Percentiles rank a stretch among this genome's conserved stretches.
phyloP scores from a whole-genome alignment of 2,329 filamentous ascomycete genomes.

The Tolypocladium inflatum region DNA sequence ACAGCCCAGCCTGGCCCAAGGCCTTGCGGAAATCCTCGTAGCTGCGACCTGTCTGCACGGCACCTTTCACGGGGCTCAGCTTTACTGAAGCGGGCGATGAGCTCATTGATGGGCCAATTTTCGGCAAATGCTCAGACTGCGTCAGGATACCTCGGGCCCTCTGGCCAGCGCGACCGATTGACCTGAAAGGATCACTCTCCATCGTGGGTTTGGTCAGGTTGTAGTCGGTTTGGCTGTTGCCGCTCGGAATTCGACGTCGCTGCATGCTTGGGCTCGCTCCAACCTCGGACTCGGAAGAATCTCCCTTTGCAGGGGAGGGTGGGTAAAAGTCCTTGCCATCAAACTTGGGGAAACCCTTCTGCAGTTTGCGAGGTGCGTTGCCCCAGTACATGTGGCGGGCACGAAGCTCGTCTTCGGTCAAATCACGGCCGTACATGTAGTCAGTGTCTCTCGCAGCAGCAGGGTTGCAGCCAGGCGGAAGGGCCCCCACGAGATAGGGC shows the following conservation, averaged over 20 bases:
- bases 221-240: slow-evolving; percentile 1
- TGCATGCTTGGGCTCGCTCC: neutral
- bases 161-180: slow-evolving; percentile 7
- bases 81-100: slow-evolving; percentile 11
- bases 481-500: slow-evolving; percentile 47
- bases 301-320: slow-evolving; percentile 32
- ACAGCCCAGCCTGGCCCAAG: slow-evolving; percentile 2
- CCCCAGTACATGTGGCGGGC: slow-evolving; percentile 54
- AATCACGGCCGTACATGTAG: slow-evolving; percentile 44
- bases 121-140: slow-evolving; percentile 21
- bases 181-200: slow-evolving; percentile 12
- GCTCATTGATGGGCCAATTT: slow-evolving; percentile 10
- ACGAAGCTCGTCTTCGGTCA: slow-evolving; percentile 49
- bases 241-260: neutral
- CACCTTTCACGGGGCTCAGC: slow-evolving; percentile 13
- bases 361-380: slow-evolving; percentile 38
- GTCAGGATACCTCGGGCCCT: slow-evolving; percentile 16
- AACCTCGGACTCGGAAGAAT: neutral
- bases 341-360: slow-evolving; percentile 50
- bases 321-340: slow-evolving; percentile 57
- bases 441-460: slow-evolving; percentile 33
- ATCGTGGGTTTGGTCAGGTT: neutral
- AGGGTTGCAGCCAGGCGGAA: slow-evolving; percentile 34
- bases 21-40: slow-evolving; percentile 18
- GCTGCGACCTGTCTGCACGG: slow-evolving; percentile 12